A percentile compares a stretch with the other conserved stretches of the same genome.
phyloP scores from a whole-genome alignment of 225 moss, liverwort and hornwort genomes.

The Asterella californica region DNA sequence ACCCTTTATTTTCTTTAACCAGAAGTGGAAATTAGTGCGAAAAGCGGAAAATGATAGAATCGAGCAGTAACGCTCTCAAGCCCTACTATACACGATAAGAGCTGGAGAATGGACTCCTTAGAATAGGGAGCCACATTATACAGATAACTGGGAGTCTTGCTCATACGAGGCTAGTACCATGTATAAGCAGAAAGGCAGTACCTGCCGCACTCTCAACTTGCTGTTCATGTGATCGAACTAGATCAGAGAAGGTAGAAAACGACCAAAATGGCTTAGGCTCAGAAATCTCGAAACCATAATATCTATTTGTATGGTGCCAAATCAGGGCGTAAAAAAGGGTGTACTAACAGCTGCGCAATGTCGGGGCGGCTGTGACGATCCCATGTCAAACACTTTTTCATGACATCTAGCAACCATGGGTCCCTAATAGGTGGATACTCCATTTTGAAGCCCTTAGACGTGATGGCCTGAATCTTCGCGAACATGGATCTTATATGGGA shows the following conservation, averaged over 20 bases:
- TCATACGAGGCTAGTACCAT: background rate
- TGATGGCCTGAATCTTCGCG: slow-evolving; percentile 78
- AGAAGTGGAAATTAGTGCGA: background rate
- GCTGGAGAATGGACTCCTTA: background rate
- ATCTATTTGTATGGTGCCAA: slow-evolving; percentile 22
- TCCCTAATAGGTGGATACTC: slow-evolving; percentile 60
- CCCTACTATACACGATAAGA: background rate
- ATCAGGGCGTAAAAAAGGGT: slow-evolving; percentile 66
- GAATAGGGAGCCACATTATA: background rate
- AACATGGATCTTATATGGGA: slow-evolving; percentile 60
- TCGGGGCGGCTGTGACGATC: slow-evolving; percentile 77
- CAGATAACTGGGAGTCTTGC: background rate
- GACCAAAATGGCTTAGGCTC: background rate
- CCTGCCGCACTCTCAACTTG: background rate
- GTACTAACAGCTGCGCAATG: slow-evolving; percentile 78
- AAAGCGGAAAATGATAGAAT: background rate
- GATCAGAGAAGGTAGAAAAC: background rate
- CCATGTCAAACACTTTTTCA: slow-evolving; percentile 80
- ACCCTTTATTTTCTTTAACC: background rate
- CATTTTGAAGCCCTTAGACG: slow-evolving; percentile 65
- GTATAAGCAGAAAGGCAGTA: background rate
- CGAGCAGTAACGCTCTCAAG: background rate
- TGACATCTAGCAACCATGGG: slow-evolving; percentile 66
- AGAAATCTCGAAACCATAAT: background rate
- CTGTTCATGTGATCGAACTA: background rate